Base-by-base conservation (phyloP, 2,329 filamentous ascomycete species). In the Whalleya microplaca region DNA sequence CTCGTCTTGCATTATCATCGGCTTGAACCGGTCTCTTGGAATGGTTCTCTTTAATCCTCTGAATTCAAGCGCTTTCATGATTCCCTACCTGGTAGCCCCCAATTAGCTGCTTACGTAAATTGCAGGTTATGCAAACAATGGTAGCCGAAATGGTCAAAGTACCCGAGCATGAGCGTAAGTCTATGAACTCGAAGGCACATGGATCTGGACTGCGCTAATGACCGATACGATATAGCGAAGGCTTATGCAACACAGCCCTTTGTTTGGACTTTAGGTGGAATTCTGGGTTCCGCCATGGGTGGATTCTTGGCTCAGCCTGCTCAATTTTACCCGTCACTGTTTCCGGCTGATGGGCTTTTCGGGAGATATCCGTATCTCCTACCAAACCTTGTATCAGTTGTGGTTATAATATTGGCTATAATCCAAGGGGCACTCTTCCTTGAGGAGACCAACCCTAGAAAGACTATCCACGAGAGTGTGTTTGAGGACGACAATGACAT, bases 361-460 rank as follows among this genome's bases (percentile, higher is more conserved):
- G 87, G 87, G 42, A 79, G 81, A 7, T 91, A 88, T 64, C 89
- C 90, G 0, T 93, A 90, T 63, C 78, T 91, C n/a, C 74, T 82
- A 5, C 88, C 88, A 1, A 91, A 91, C 64, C 64, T 90, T 1
- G 76, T 89, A 48, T 84, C 86, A 0, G 86, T 87, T 0, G 76
- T 71, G 1, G 77, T 90, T 9, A 78, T 91, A 29, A 62, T 84
- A 1, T 61, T 89, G 4, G 88, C 90, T 62, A 78, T 90, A 32
- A 66, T 84, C 8, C 67, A 90, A 46, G 83, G 84, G n/a, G 76
- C 81, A 45, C 66, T 89, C 21, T 87, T 88, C 64, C 74, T 92
- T 18, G 75, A 78, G 32, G 76, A 78, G 63, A 78, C 76, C 0
- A 75, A 76, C 29, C 67, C 73, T 5, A 53, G 41, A 27, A 61